Base-by-base conservation (phyloP, 2,329 filamentous ascomycete species). In the Chrysoporthe puriensis region DNA sequence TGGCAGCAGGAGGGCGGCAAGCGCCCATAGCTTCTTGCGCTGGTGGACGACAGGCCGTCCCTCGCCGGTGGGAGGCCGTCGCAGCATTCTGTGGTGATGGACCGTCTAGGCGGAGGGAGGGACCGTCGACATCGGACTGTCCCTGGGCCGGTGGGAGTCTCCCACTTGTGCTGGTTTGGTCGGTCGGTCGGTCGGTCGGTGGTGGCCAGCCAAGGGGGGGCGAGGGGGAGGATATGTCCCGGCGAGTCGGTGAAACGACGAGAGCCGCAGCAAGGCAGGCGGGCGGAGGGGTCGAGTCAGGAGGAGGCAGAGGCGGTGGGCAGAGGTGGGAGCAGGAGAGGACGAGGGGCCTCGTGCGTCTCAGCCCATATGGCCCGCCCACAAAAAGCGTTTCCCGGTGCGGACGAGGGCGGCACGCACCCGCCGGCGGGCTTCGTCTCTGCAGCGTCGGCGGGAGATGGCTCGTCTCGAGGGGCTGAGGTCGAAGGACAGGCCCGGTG, bases 41-140 rank as follows among this genome's bases (percentile, higher is more conserved):
- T 77, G 75, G 66, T 76, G 76, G 72, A 74, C 75, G 74, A 76
- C 75, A 81, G 79, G 78, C 82, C 82, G 79, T 78, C 80, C 80
- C 78, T 83, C 81, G 79, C 82, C 81, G 62, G 36, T 34, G 79
- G 83, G 81, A 81, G 84, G 84, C 83, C 84, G 84, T 83, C 83
- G 86, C 81, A 84, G 78, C 84, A 86, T 88, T 71, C 74, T 83
- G 81, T 70, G 48, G 63, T 64, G 62, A 61, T 64, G 46, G 36
- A 32, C 60, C 63, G 63, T 68, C 66, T 70, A 68, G 56, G 44
- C 57, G 66, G 44, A 57, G 62, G 44, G 44, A 40, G 63, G 52
- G 56, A 66, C 43, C 56, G 62, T 62, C 63, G 64, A 64, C 69
- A 70, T 70, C 64, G 67, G 69, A 66, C 32, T 62, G 52, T 66